These are phyloP conservation scores for Knoxdaviesia capensis DNA, from an alignment of 2,329 filamentous ascomycete species.

Conservation along the genomic window DNA sequence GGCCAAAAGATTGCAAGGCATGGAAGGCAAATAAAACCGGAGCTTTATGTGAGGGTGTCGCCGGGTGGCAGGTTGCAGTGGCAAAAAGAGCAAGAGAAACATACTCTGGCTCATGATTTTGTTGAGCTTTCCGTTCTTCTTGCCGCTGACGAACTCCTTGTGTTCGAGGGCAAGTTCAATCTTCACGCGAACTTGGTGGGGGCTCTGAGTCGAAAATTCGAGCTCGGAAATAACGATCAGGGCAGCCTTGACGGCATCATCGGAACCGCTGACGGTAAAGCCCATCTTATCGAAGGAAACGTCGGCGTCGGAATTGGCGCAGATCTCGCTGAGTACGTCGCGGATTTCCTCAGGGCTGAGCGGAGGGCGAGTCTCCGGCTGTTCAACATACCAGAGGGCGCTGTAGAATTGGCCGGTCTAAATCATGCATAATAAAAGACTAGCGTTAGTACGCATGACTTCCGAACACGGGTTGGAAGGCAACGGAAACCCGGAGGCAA, in stretches of 20 bases:
- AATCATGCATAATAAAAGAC: background rate
- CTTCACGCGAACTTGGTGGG: conserved; percentile 90
- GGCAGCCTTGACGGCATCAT: conserved; percentile 91
- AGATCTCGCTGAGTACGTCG: conserved; percentile 87
- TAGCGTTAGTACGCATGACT: conserved; percentile 11
- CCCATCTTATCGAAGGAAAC: conserved; percentile 86
- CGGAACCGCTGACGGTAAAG: conserved; percentile 86
- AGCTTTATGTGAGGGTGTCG: too few relatives aligned
- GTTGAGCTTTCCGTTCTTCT: conserved; percentile 99
- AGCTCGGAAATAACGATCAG: conserved; percentile 85
- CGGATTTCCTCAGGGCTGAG: conserved; percentile 55
- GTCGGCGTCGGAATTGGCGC: conserved; percentile 87
- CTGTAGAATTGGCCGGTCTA: conserved; percentile 95
- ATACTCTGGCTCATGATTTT: conserved; percentile 97
- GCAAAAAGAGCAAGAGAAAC: background rate
- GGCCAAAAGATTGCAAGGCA: too few relatives aligned
- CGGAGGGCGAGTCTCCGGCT: conserved; percentile 43
- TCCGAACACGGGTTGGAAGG: background rate
- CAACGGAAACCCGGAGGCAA: conserved; percentile 1
- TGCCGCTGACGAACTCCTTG: conserved; percentile 97
- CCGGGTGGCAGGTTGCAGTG: too few relatives aligned
- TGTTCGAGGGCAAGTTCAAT: conserved; percentile 98
- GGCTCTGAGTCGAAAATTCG: conserved; percentile 67
- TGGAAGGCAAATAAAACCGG: too few relatives aligned
- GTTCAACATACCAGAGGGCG: conserved; percentile 85